Conservation (phyloP, 208 protist genomes). For the Strigomonas culicis region DNA sequence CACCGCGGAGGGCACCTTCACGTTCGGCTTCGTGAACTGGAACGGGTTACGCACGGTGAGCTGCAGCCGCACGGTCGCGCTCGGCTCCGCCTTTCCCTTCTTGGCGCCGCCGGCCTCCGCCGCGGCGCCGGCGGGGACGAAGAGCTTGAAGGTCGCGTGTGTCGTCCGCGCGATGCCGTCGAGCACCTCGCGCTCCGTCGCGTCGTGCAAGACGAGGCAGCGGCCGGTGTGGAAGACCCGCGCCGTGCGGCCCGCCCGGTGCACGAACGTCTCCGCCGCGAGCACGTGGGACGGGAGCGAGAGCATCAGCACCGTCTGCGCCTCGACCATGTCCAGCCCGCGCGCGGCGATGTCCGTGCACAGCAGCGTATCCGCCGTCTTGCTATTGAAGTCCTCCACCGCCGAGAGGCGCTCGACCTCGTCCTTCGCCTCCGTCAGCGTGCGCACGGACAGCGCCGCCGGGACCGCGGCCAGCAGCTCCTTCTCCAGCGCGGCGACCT, state of each 20-base stretch:
- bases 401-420: slow-evolving; percentile 74
- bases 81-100: slow-evolving; percentile 11
- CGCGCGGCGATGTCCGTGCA: slow-evolving; percentile 94
- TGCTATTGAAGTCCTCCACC: slow-evolving; percentile 82
- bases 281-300: slow-evolving; percentile 81
- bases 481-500: slow-evolving; percentile 28
- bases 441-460: slow-evolving; percentile 30
- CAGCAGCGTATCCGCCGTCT: slow-evolving; percentile 81
- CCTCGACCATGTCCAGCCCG: slow-evolving; percentile 93
- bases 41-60: slow-evolving; percentile 76
- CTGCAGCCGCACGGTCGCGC: slow-evolving; percentile 16
- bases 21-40: slow-evolving; percentile 41
- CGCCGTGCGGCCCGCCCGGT: slow-evolving; percentile 95
- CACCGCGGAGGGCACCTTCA: slow-evolving; percentile 49
- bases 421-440: slow-evolving; percentile 40
- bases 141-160: slow-evolving; percentile 58
- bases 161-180: slow-evolving; percentile 59
- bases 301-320: slow-evolving; percentile 96
- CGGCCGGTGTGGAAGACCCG: slow-evolving; percentile 79
- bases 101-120: background rate
- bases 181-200: slow-evolving; percentile 30
- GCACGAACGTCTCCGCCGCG: slow-evolving; percentile 94
- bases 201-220: slow-evolving; percentile 88
- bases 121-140: slow-evolving; percentile 19
- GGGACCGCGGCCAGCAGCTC: slow-evolving; percentile 6